These are phyloP conservation scores for Pueraria montana DNA, from an alignment of 306 rosid species.

Conservation along the genomic window DNA sequence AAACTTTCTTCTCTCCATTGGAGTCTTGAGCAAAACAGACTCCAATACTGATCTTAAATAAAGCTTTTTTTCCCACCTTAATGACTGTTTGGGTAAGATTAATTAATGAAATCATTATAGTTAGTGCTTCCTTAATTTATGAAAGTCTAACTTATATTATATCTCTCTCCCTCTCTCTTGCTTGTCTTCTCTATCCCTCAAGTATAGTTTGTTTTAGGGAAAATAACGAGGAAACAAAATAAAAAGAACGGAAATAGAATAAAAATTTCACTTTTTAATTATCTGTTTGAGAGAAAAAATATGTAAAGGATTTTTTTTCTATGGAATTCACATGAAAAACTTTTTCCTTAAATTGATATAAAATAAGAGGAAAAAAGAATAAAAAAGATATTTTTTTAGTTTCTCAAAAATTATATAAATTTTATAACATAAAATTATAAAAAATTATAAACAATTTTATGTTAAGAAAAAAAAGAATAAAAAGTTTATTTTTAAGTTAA, in stretches of 20 bases:
- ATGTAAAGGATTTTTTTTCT: no score
- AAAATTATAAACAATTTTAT: no score
- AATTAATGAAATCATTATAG: constrained; percentile 25
- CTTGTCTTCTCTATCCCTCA: background rate
- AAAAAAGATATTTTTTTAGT: no score
- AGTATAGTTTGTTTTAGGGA: background rate
- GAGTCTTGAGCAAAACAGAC: constrained; percentile 14
- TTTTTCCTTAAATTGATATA: background rate
- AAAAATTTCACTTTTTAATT: background rate
- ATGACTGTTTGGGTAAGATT: background rate
- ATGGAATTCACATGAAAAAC: no score
- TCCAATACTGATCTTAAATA: background rate
- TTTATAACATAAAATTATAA: no score
- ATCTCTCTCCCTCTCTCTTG: background rate
- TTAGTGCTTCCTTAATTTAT: constrained; percentile 34
- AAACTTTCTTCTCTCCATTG: background rate
- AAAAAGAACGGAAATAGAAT: background rate
- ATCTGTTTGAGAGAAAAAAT: background rate
- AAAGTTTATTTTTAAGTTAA: no score
- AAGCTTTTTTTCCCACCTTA: background rate
- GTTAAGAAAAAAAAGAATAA: no score
- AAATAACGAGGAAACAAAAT: no score
- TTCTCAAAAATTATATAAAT: background rate
- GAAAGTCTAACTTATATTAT: background rate
- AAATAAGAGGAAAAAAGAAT: no score